A percentile compares a stretch with the other conserved stretches of the same genome.
Evolutionary conservation across 179 eudicot species (phyloP).

Genomic region (Amaranthus tricolor): DNA sequence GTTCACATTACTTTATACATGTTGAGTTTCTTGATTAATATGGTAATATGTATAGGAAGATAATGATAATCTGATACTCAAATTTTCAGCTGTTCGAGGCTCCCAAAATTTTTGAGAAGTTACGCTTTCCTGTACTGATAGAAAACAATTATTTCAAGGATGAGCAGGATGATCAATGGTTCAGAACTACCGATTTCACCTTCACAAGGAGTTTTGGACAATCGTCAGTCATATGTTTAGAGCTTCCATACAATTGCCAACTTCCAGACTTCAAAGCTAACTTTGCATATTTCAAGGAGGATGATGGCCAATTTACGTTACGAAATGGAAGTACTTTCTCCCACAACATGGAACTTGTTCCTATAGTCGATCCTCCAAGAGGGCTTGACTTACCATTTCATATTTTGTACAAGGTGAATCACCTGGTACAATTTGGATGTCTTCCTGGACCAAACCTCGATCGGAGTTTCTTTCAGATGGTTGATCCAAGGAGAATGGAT

Average conservation of each 20-base stretch:
- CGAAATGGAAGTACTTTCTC: conserved; percentile 48
- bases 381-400: conserved; percentile 55
- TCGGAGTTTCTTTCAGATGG: conserved; percentile 50
- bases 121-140: conserved; percentile 9
- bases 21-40: conserved; percentile 1
- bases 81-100: conserved; percentile 54
- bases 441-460: conserved; percentile 72
- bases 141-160: conserved; percentile 40
- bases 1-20: background rate
- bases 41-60: background rate
- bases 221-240: conserved; percentile 63
- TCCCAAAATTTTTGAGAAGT: conserved; percentile 59
- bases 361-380: conserved; percentile 56
- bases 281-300: conserved; percentile 53
- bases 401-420: conserved; percentile 63
- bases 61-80: conserved; percentile 1
- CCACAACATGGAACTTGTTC: conserved; percentile 48
- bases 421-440: conserved; percentile 76
- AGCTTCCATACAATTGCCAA: conserved; percentile 39
- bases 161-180: conserved; percentile 64
- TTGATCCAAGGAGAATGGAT: conserved; percentile 51
- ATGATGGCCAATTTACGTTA: conserved; percentile 36
- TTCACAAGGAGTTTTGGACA: conserved; percentile 55
- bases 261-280: conserved; percentile 50
- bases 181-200: conserved; percentile 76